Evolutionary conservation across 345 rosid genomes (phyloP).

Genomic region (Pelargonium nanum): DNA sequence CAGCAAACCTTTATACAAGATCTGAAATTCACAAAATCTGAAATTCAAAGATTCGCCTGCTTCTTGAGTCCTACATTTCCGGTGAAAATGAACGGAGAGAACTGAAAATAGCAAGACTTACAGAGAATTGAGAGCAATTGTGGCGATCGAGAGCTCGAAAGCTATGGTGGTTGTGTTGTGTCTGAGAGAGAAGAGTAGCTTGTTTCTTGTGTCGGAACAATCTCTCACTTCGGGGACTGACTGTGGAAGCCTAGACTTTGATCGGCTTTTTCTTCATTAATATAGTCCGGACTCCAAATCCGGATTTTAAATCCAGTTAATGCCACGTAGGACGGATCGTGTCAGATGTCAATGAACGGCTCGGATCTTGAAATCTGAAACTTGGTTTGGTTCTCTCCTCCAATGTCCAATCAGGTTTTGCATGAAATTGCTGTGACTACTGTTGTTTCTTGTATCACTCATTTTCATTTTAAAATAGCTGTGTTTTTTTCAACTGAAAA

Average conservation of each 20-base stretch:
- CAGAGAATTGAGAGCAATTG: neutral
- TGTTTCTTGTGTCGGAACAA: neutral
- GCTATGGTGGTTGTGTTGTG: neutral
- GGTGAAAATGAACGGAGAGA: neutral
- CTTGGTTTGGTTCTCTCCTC: too few relatives aligned
- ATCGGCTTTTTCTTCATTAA: neutral
- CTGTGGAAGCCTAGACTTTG: neutral
- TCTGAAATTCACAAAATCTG: neutral
- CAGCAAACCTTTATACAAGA: neutral
- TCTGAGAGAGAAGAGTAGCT: neutral
- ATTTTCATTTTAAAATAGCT: too few relatives aligned
- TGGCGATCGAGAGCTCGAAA: neutral
- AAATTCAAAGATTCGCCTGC: neutral
- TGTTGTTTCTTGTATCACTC: too few relatives aligned
- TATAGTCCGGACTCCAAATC: conserved; percentile 46
- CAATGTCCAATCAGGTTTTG: too few relatives aligned
- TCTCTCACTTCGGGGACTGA: neutral
- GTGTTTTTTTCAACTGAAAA: too few relatives aligned
- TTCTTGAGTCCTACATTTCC: neutral
- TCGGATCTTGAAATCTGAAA: conserved; percentile 15
- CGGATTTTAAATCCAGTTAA: conserved; percentile 56
- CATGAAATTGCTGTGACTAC: too few relatives aligned
- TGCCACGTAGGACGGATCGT: conserved; percentile 34
- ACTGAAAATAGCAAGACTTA: neutral
- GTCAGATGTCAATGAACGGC: conserved; percentile 26